A percentile compares a stretch with the other conserved stretches of the same genome.
Conservation (phyloP, 352 stramenopile species). For the Phytophthora nicotianae region DNA sequence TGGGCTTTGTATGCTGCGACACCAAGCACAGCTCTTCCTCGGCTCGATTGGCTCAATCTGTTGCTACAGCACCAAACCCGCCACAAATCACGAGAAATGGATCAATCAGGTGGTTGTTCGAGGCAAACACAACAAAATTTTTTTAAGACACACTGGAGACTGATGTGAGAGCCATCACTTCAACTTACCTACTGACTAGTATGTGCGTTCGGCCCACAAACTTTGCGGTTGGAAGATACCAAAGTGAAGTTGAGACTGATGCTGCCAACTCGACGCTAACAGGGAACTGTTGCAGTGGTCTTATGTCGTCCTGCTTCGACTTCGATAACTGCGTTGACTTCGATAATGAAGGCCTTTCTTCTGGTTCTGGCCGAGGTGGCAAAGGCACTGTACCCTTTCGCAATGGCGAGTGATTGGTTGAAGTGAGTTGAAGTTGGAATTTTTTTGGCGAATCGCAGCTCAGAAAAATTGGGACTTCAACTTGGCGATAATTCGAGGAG, state of each 20-base stretch:
- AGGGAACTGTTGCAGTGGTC: constrained; percentile 5
- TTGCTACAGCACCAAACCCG: constrained; percentile 30
- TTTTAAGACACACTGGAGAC: constrained; percentile 16
- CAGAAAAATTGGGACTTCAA: constrained; percentile 26
- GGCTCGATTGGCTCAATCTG: constrained; percentile 17
- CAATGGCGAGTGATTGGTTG: not conserved
- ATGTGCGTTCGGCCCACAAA: not conserved
- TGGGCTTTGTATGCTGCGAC: constrained; percentile 31
- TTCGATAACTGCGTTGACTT: constrained; percentile 27
- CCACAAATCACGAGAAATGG: constrained; percentile 30
- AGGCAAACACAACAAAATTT: constrained; percentile 16
- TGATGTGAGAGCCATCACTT: constrained; percentile 16
- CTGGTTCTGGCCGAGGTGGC: constrained; percentile 35
- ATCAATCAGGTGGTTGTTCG: constrained; percentile 34
- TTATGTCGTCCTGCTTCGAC: constrained; percentile 24
- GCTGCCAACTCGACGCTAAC: not conserved
- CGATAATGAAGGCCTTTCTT: constrained; percentile 29
- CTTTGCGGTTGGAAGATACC: constrained; percentile 8
- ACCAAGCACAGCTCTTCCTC: constrained; percentile 9
- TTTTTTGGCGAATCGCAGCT: constrained; percentile 39
- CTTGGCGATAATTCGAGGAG: constrained; percentile 22
- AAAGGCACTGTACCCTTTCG: too few relatives aligned
- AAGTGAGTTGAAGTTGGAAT: constrained; percentile 40
- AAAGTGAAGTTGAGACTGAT: constrained; percentile 21
- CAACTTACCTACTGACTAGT: constrained; percentile 26